phyloP scores from a whole-genome alignment of 805 yeast species.

The Ogataea sp. region DNA sequence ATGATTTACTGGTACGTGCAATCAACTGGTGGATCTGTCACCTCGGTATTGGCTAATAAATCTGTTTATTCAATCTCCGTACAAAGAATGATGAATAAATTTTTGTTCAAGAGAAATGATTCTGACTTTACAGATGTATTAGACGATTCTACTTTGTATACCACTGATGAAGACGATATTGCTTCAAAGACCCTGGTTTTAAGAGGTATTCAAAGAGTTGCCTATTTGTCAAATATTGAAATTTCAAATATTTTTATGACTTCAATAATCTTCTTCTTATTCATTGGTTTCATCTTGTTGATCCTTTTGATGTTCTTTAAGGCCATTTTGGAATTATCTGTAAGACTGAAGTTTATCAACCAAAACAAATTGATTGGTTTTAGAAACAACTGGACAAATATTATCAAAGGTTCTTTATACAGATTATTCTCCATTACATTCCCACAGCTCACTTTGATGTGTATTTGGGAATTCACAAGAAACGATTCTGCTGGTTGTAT shows the following conservation, averaged over 20 bases:
- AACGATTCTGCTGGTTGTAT: conserved; percentile 79
- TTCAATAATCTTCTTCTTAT: conserved; percentile 73
- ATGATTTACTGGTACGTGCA: conserved; percentile 93
- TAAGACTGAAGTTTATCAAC: conserved; percentile 49
- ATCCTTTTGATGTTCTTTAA: conserved; percentile 55
- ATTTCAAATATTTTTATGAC: conserved; percentile 82
- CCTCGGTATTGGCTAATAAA: conserved; percentile 61
- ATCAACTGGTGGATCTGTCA: conserved; percentile 84
- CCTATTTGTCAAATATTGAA: conserved; percentile 78
- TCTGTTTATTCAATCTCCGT: conserved; percentile 73
- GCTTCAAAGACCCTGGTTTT: conserved; percentile 68
- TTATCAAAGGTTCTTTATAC: conserved; percentile 83
- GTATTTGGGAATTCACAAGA: conserved; percentile 84
- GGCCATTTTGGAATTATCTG: conserved; percentile 55
- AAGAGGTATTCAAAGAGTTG: conserved; percentile 89
- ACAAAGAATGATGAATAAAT: conserved; percentile 38
- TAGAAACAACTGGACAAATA: conserved; percentile 75
- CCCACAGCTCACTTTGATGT: conserved; percentile 76
- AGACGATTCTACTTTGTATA: conserved; percentile 45
- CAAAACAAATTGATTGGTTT: conserved; percentile 65
- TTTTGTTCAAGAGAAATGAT: conserved; percentile 26
- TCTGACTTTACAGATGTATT: conserved; percentile 35
- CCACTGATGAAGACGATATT: conserved; percentile 62
- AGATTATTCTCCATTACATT: conserved; percentile 77
- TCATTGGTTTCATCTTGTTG: conserved; percentile 58